Percentiles rank a stretch among this genome's conserved stretches.
Evolutionary conservation across 352 stramenopile genomes (phyloP).

Genomic region (Globisporangium uncinulatum): DNA sequence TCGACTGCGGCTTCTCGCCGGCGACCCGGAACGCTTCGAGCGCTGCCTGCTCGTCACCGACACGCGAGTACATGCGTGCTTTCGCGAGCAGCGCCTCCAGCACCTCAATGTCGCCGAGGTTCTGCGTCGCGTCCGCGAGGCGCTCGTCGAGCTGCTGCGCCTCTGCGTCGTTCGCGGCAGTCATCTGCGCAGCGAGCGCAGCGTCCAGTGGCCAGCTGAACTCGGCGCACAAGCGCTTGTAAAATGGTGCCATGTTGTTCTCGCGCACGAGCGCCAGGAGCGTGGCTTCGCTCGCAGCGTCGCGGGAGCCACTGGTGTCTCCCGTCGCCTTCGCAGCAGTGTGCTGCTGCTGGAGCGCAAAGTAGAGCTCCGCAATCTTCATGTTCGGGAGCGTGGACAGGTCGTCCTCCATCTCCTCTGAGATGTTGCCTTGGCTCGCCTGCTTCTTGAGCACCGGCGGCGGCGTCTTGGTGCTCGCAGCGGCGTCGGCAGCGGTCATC

Average conservation of each 20-base stretch:
- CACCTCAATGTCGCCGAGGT: conserved; percentile 97
- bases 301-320: conserved; percentile 27
- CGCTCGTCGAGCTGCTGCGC: conserved; percentile 81
- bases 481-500: too few relatives aligned
- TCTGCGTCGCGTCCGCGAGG: conserved; percentile 92
- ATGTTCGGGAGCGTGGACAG: conserved; percentile 78
- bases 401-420: conserved; percentile 82
- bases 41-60: conserved; percentile 89
- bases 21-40: conserved; percentile 90
- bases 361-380: conserved; percentile 67
- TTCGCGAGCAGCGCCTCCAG: conserved; percentile 92
- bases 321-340: conserved; percentile 5
- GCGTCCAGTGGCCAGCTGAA: conserved; percentile 65
- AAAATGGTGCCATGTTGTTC: conserved; percentile 78
- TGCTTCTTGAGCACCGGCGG: conserved; percentile 51
- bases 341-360: conserved; percentile 71
- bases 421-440: conserved; percentile 77
- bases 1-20: conserved; percentile 92
- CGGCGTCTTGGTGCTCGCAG: not conserved
- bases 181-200: conserved; percentile 54
- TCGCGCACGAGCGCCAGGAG: conserved; percentile 58
- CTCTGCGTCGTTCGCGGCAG: conserved; percentile 53
- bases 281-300: conserved; percentile 38
- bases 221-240: conserved; percentile 59
- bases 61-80: conserved; percentile 92